phyloP scores from a whole-genome alignment of 495 filamentous ascomycete species.

The Neurospora terricola region DNA sequence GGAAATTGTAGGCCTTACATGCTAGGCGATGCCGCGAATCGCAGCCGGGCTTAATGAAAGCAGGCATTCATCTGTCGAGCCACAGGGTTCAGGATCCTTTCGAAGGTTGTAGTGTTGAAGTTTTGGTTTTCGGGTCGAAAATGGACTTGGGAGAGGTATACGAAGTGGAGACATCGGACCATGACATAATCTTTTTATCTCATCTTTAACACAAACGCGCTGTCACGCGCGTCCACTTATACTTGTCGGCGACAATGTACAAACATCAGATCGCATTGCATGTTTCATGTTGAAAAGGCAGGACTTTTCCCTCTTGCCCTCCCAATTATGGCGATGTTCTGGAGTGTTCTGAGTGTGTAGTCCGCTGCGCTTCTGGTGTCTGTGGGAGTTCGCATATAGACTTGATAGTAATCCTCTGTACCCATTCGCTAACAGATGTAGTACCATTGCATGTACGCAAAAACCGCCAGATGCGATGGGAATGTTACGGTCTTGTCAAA shows the following conservation, averaged over 20 bases:
- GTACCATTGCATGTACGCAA: not conserved
- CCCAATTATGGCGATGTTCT: not conserved
- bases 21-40: constrained; percentile 51
- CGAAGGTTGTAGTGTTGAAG: not conserved
- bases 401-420: not conserved
- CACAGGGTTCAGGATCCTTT: not conserved
- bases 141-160: not conserved
- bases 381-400: not conserved
- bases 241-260: not conserved
- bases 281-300: not conserved
- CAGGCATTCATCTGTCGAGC: constrained; percentile 24
- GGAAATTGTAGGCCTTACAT: constrained; percentile 37
- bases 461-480: not conserved
- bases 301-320: not conserved
- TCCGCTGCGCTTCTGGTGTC: not conserved
- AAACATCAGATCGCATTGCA: not conserved
- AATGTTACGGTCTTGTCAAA: not conserved
- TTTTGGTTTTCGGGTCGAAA: not conserved
- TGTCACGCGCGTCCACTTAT: not conserved
- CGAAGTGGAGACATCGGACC: not conserved
- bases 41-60: constrained; percentile 36
- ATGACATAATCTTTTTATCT: not conserved
- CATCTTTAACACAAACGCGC: not conserved
- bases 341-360: not conserved
- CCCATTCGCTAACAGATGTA: not conserved